Evolutionary conservation across 306 rosid species (phyloP).

Genomic region (Cucurbita pepo): DNA sequence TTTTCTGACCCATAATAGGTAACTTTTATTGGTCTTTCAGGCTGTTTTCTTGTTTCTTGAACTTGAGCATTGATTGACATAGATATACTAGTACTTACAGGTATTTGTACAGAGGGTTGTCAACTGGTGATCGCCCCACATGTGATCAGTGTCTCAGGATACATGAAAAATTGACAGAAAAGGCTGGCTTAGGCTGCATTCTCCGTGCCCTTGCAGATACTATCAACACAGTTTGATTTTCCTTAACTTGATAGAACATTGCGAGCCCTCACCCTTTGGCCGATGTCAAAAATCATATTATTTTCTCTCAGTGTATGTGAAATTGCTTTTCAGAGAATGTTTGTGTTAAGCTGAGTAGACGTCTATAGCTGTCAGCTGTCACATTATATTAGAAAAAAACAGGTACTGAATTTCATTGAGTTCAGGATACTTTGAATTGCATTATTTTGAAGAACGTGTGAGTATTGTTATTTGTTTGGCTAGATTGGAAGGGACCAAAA

Average conservation of each 20-base stretch:
- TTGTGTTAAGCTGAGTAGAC: not conserved
- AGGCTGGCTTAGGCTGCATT: constrained; percentile 93
- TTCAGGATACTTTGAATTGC: not conserved
- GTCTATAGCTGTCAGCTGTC: too few relatives aligned
- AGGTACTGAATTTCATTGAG: too few relatives aligned
- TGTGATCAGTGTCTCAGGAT: constrained; percentile 86
- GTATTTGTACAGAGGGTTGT: constrained; percentile 88
- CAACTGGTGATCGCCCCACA: constrained; percentile 91
- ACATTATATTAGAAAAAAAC: too few relatives aligned
- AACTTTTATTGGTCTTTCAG: not conserved
- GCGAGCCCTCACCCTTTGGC: not conserved
- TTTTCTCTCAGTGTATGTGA: not conserved
- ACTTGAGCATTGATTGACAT: not conserved
- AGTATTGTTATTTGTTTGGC: not conserved
- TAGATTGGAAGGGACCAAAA: not conserved
- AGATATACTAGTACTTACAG: constrained; percentile 13
- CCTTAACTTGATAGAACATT: not conserved
- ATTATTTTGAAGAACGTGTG: not conserved
- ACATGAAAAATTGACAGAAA: constrained; percentile 82
- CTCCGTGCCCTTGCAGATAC: constrained; percentile 78
- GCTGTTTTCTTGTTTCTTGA: not conserved
- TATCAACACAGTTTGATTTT: constrained; percentile 56
- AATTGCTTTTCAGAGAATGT: not conserved
- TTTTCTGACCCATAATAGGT: too few relatives aligned
- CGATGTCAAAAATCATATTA: not conserved